Base-by-base conservation (phyloP, 441 rosid species). In the Macaranga tanarius region DNA sequence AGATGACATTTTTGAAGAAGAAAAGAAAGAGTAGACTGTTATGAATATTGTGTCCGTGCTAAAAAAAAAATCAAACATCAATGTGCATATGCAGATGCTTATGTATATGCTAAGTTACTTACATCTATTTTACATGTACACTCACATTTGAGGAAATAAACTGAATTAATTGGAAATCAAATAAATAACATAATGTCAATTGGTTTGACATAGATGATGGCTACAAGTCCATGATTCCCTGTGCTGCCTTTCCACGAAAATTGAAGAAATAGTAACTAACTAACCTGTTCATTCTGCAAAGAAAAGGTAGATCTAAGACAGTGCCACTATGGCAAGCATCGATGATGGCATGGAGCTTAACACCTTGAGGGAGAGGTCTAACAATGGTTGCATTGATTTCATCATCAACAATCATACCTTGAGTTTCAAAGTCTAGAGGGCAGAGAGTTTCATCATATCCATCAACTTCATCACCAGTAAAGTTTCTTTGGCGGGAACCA, bases 281-380 rank as follows among this genome's bases (percentile, higher is more conserved):
- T 20, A 67, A 89, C 98, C 96, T 85, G 84, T 70, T 67, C 95
- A 90, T 92, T 79, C 91, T 82, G 79, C 96, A 90, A 45, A 90
- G 87, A 81, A 73, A 92, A 10, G 91, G 88, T 75, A 90, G 80
- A 81, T 92, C 98, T 52, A 92, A 81, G 10, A 89, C 90, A n/a
- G 96, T 92, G 75, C 96, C 96, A 55, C 98, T 89, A 50, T 90
- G 95, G 74, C 96, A 91, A 74, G 97, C 90, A 73, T 91, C 98
- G 57, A 91, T 82, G 4, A 91, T 83, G 0, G 98, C 89, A 70
- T 91, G 98, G n/a, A 92, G 91, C 84, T 74, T 89, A 61, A 86
- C 97, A 13, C 95, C 93, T 5, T 45, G 84, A 40, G 89, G 87
- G 56, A 91, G 91, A 63, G 97, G 97, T 50, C 87, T 84, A 20